A percentile compares a stretch with the other conserved stretches of the same genome.
phyloP scores from a whole-genome alignment of 257 asterid genomes.

The Knoxia roxburghii region DNA sequence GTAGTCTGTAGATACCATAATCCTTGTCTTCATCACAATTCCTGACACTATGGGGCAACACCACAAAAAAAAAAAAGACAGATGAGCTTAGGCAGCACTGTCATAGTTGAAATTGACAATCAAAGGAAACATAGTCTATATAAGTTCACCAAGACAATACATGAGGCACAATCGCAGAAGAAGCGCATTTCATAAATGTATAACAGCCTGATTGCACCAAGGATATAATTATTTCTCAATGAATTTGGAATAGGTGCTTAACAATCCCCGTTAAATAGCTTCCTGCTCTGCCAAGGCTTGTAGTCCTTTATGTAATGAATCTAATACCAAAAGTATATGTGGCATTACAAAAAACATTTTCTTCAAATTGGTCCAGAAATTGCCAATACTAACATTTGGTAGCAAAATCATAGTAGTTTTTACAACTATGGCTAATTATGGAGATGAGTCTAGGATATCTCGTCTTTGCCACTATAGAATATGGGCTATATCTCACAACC shows the following conservation, averaged over 20 bases:
- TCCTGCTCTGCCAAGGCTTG: not conserved
- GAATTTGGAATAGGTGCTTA: not conserved
- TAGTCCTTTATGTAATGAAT: not conserved
- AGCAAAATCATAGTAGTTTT: not conserved
- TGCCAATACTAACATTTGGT: not conserved
- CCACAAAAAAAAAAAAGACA: not conserved
- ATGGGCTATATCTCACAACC: not conserved
- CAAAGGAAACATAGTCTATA: not conserved
- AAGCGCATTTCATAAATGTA: too few relatives aligned
- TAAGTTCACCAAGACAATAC: not conserved
- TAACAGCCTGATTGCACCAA: not conserved
- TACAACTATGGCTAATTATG: not conserved
- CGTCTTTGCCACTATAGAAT: too few relatives aligned
- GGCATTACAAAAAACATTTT: not conserved
- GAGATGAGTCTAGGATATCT: not conserved
- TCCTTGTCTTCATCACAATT: conserved; percentile 68
- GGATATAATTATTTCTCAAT: not conserved
- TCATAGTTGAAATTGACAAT: not conserved
- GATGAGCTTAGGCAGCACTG: not conserved
- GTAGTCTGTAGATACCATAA: conserved; percentile 39
- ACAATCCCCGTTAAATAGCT: not conserved
- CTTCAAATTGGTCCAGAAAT: not conserved
- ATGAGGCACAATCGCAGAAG: not conserved
- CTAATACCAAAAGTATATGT: not conserved
- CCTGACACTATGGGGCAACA: conserved; percentile 32